A percentile compares a stretch with the other conserved stretches of the same genome.
phyloP scores from a whole-genome alignment of 495 filamentous ascomycete genomes.

The Mycothermus thermophilus region DNA sequence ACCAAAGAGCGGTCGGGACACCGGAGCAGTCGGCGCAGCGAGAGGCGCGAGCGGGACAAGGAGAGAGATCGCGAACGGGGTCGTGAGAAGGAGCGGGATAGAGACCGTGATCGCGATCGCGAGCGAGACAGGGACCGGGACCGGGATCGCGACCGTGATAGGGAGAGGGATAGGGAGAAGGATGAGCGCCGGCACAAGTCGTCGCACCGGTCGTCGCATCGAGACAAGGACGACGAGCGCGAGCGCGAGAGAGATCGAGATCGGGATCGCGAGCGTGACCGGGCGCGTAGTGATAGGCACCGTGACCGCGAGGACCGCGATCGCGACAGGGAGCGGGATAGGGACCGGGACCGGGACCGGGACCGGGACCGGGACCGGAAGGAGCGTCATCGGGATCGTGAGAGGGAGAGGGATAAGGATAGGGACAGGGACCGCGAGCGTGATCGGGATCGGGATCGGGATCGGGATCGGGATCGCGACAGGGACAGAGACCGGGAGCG shows the following conservation, averaged over 20 bases:
- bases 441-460: slow-evolving; percentile 23
- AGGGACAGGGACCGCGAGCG: slow-evolving; percentile 32
- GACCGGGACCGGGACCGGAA: slow-evolving; percentile 26
- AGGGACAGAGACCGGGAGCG: slow-evolving; percentile 29
- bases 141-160: slow-evolving; percentile 23
- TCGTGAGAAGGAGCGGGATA: slow-evolving; percentile 21
- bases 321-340: slow-evolving; percentile 22
- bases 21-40: slow-evolving; percentile 33
- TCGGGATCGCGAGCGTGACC: slow-evolving; percentile 19
- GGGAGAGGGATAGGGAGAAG: too few species aligned
- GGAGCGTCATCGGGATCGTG: slow-evolving; percentile 31
- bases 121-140: slow-evolving; percentile 26
- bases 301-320: slow-evolving; percentile 34
- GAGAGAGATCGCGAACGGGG: slow-evolving; percentile 27
- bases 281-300: slow-evolving; percentile 19
- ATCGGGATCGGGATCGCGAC: slow-evolving; percentile 16
- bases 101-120: slow-evolving; percentile 31
- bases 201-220: not conserved
- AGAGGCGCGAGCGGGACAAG: slow-evolving; percentile 33
- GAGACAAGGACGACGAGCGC: slow-evolving; percentile 26
- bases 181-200: slow-evolving; percentile 4
- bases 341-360: slow-evolving; percentile 18
- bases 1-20: slow-evolving; percentile 38
- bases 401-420: slow-evolving; percentile 32
- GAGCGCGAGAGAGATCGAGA: slow-evolving; percentile 25